Conservation (phyloP, 108 stramenopile species). For the Conticribra weissflogii region DNA sequence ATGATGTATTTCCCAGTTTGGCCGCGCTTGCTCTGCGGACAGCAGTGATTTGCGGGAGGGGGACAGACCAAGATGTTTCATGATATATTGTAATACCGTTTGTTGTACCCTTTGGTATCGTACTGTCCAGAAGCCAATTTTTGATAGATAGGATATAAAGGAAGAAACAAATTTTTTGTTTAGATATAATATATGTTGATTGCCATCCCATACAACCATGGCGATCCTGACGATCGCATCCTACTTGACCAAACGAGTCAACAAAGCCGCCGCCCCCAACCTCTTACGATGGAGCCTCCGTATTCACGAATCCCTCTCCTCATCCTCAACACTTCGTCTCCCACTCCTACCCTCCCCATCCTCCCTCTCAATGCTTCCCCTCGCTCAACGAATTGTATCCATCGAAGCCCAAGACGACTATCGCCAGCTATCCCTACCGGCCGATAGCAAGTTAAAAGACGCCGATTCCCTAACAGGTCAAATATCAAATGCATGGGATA, state of each 20-base stretch:
- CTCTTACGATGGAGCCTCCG: conserved; percentile 36
- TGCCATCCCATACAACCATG: not conserved
- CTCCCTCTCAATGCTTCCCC: conserved; percentile 45
- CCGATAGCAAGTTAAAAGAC: conserved; percentile 1
- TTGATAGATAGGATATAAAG: too few relatives aligned
- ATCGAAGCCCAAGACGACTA: conserved; percentile 60
- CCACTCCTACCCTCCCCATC: conserved; percentile 22
- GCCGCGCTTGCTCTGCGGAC: too few relatives aligned
- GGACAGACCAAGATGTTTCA: too few relatives aligned
- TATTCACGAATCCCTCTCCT: conserved; percentile 18
- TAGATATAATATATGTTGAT: not conserved
- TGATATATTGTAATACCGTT: too few relatives aligned
- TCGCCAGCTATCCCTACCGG: conserved; percentile 1
- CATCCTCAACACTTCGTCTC: too few relatives aligned
- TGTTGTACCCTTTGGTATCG: too few relatives aligned
- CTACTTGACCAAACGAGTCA: conserved; percentile 38
- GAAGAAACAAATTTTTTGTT: not conserved
- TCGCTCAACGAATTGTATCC: conserved; percentile 57
- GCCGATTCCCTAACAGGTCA: conserved; percentile 6
- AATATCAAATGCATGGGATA: conserved; percentile 30
- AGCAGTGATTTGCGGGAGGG: too few relatives aligned
- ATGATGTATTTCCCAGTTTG: too few relatives aligned
- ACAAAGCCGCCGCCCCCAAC: conserved; percentile 35
- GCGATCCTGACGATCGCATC: conserved; percentile 10
- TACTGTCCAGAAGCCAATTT: too few relatives aligned